Evolutionary conservation across 495 filamentous ascomycete species (phyloP).

Genomic region (Hypoxylon lenormandii): DNA sequence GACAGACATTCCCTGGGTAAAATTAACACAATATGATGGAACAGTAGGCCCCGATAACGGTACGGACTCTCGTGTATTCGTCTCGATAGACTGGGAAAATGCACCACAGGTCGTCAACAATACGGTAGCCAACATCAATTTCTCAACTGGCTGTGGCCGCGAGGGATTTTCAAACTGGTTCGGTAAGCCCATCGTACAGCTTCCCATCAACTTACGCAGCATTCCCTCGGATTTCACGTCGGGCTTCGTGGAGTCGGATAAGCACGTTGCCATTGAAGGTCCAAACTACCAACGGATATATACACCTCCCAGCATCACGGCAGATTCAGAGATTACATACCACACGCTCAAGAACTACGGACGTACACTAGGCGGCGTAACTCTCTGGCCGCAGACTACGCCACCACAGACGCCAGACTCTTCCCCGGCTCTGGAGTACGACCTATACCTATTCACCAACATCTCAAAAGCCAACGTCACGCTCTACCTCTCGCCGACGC

Average conservation of each 20-base stretch:
- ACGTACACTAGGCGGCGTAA: conserved; percentile 69
- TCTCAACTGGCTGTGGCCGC: conserved; percentile 68
- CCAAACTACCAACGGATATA: conserved; percentile 64
- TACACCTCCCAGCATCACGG: conserved; percentile 50
- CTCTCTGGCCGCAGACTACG: conserved; percentile 66
- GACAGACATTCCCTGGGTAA: conserved; percentile 67
- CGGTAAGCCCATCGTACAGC: conserved; percentile 63
- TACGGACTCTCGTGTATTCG: conserved; percentile 68
- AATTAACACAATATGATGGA: conserved; percentile 67
- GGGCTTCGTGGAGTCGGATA: conserved; percentile 75
- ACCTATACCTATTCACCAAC: conserved; percentile 72
- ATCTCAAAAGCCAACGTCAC: conserved; percentile 68
- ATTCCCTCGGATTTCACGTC: conserved; percentile 66
- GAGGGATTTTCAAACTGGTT: conserved; percentile 59
- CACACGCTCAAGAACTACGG: conserved; percentile 67
- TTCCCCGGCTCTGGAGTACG: conserved; percentile 72
- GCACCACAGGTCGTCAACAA: conserved; percentile 64
- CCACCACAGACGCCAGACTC: conserved; percentile 60
- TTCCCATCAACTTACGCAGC: conserved; percentile 68
- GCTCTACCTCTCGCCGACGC: conserved; percentile 68
- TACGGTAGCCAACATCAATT: conserved; percentile 65
- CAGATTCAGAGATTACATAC: conserved; percentile 61
- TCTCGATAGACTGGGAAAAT: conserved; percentile 71
- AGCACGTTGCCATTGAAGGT: conserved; percentile 70
- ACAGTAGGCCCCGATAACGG: conserved; percentile 61